These are phyloP conservation scores for Monilinia fructigena DNA, from an alignment of 2,329 filamentous ascomycete genomes.

Conservation along the genomic window DNA sequence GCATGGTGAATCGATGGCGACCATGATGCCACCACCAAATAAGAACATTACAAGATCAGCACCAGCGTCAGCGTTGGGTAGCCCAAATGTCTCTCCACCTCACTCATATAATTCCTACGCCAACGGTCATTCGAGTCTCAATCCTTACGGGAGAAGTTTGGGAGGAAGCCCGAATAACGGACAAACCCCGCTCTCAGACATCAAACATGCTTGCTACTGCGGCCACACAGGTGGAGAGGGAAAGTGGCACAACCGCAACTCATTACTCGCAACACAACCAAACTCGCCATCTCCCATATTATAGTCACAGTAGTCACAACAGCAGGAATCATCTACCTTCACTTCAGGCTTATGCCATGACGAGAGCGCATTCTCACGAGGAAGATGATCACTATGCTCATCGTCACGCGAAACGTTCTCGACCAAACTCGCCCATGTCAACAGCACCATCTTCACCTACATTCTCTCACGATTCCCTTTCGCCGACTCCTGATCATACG, in stretches of 20 bases:
- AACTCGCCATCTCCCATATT: slow-evolving; percentile 55
- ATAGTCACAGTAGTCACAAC: slow-evolving; percentile 45
- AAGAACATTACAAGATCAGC: slow-evolving; percentile 84
- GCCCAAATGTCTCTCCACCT: slow-evolving; percentile 94
- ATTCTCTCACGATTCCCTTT: slow-evolving; percentile 93
- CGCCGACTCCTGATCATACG: slow-evolving; percentile 96
- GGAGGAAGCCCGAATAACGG: slow-evolving; percentile 45
- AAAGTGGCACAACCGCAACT: slow-evolving; percentile 42
- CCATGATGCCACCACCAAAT: slow-evolving; percentile 77
- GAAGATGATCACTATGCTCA: slow-evolving; percentile 75
- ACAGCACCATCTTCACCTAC: slow-evolving; percentile 95
- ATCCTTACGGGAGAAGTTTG: slow-evolving; percentile 50
- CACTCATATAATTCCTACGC: slow-evolving; percentile 79
- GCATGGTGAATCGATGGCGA: slow-evolving; percentile 53
- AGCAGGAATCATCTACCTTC: slow-evolving; percentile 49
- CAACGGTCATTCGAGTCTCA: slow-evolving; percentile 46
- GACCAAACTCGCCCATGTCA: slow-evolving; percentile 91
- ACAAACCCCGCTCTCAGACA: slow-evolving; percentile 44
- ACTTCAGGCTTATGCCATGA: slow-evolving; percentile 90
- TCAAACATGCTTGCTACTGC: slow-evolving; percentile 61
- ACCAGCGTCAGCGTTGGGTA: slow-evolving; percentile 79
- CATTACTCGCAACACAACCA: slow-evolving; percentile 43
- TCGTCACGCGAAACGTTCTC: slow-evolving; percentile 79
- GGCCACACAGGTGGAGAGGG: slow-evolving; percentile 61
- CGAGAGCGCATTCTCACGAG: slow-evolving; percentile 79